phyloP scores from a whole-genome alignment of 306 rosid species.

The Dryas octopetala region DNA sequence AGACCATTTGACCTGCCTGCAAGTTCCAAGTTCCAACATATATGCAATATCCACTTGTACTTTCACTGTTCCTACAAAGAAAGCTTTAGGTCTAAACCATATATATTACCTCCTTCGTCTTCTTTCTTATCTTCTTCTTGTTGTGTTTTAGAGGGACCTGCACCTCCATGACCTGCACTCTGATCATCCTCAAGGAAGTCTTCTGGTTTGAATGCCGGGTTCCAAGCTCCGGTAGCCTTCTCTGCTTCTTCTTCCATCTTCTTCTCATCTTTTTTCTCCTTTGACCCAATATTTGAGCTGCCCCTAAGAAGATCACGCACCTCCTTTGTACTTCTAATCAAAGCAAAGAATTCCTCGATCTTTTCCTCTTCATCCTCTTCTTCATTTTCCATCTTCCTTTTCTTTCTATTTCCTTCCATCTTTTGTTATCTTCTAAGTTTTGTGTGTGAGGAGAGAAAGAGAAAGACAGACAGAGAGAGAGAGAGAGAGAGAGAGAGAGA shows the following conservation, averaged over 20 bases:
- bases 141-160: conserved; percentile 32
- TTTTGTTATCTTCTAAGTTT: neutral
- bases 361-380: conserved; percentile 51
- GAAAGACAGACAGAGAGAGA: neutral
- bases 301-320: conserved; percentile 35
- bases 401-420: conserved; percentile 63
- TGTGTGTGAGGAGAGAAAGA: neutral
- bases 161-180: neutral
- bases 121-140: neutral
- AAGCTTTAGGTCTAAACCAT: conserved; percentile 58
- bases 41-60: too few relatives aligned
- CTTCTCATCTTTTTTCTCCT: conserved; percentile 18
- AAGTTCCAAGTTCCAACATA: too few relatives aligned
- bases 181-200: conserved; percentile 54
- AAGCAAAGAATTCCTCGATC: conserved; percentile 65
- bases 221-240: conserved; percentile 47
- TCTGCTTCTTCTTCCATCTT: neutral
- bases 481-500: neutral
- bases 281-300: conserved; percentile 3
- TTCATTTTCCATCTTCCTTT: conserved; percentile 50
- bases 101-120: conserved; percentile 21
- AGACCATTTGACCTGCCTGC: too few relatives aligned
- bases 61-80: conserved; percentile 39
- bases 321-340: conserved; percentile 65
- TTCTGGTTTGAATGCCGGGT: conserved; percentile 64